A percentile compares a stretch with the other conserved stretches of the same genome.
Evolutionary conservation across 495 filamentous ascomycete species (phyloP).

Genomic region (Choiromyces venosus): DNA sequence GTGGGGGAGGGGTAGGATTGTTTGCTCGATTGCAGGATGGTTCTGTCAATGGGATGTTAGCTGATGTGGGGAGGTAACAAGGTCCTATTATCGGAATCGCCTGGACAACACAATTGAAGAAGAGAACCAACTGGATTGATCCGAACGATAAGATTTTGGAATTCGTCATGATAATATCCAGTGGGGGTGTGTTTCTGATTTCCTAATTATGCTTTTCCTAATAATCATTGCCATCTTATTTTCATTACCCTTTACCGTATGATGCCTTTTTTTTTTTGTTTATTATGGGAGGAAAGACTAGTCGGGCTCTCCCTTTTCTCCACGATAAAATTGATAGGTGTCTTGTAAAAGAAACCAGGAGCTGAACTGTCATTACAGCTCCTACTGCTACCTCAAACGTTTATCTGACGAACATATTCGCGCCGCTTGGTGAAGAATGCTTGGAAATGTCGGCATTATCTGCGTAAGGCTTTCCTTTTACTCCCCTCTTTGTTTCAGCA

Average conservation of each 20-base stretch:
- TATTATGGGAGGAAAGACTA: not conserved
- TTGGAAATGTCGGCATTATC: slow-evolving; percentile 40
- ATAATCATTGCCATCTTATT: not conserved
- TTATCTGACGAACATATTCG: slow-evolving; percentile 40
- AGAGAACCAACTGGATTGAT: slow-evolving; percentile 27
- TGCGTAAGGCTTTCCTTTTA: slow-evolving; percentile 24
- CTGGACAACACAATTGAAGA: slow-evolving; percentile 32
- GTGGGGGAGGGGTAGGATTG: not conserved
- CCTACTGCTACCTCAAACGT: slow-evolving; percentile 40
- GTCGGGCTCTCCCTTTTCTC: not conserved
- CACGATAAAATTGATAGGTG: not conserved
- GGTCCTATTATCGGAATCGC: slow-evolving; percentile 40
- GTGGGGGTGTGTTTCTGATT: slow-evolving; percentile 30
- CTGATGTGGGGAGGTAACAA: slow-evolving; percentile 1
- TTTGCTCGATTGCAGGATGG: not conserved
- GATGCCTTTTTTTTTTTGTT: not conserved
- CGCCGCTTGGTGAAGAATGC: slow-evolving; percentile 35
- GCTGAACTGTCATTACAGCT: slow-evolving; percentile 18
- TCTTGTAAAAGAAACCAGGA: not conserved
- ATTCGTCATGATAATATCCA: slow-evolving; percentile 35
- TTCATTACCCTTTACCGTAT: not conserved
- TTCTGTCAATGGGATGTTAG: not conserved
- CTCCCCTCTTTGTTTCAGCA: not conserved
- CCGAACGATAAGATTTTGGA: slow-evolving; percentile 37
- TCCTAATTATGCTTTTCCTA: not conserved